phyloP scores from a whole-genome alignment of 345 rosid genomes.

The Leavenworthia alabamica region DNA sequence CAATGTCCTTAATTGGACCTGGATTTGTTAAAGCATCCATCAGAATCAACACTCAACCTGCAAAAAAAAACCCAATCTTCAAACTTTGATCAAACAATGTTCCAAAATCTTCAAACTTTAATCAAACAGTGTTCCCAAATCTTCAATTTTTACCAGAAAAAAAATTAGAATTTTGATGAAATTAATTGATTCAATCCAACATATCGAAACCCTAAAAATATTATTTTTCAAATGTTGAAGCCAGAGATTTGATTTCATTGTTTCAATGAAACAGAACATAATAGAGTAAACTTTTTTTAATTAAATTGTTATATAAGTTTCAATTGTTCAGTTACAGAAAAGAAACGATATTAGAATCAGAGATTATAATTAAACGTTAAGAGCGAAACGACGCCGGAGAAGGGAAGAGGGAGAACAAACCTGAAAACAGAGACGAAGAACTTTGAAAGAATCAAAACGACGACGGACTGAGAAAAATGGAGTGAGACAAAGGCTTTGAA shows the following conservation, averaged over 20 bases:
- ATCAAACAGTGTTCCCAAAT: not conserved
- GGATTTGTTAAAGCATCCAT: constrained; percentile 62
- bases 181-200: not conserved
- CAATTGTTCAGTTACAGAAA: not conserved
- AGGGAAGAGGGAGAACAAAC: constrained; percentile 17
- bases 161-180: not conserved
- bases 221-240: not conserved
- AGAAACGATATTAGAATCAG: constrained; percentile 7
- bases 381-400: constrained; percentile 53
- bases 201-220: constrained; percentile 22
- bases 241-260: not conserved
- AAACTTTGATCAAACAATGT: not conserved
- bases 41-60: constrained; percentile 20
- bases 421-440: constrained; percentile 22
- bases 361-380: not conserved
- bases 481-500: constrained; percentile 4
- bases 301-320: not conserved
- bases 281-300: not conserved
- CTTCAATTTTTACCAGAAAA: constrained; percentile 1
- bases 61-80: not conserved
- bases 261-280: not conserved
- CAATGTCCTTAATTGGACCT: constrained; percentile 54
- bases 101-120: not conserved
- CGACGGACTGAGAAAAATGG: constrained; percentile 36
- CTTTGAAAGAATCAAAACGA: constrained; percentile 49